Evolutionary conservation across 2,329 filamentous ascomycete species (phyloP), one percentile per base, ranked within the genome.

Genomic region (Paecilomyces fulvus): DNA sequence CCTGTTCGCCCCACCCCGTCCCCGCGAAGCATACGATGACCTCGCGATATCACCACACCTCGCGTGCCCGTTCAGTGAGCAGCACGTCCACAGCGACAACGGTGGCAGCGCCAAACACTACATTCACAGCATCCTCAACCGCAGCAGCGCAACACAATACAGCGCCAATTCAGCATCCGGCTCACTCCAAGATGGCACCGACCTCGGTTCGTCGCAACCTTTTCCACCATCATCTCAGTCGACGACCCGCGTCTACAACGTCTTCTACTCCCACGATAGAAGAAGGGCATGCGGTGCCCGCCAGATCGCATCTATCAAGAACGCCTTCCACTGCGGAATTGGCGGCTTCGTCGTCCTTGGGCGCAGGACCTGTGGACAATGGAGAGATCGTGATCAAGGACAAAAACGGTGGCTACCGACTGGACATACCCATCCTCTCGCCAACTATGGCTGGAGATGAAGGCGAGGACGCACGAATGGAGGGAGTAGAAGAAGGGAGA

Each of bases 331-430:
- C 58, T 20, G 54, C 56, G 20, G 61, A 49, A 25, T 60, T 56
- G 20, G 56, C 57, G n/a, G 11, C 33, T 46, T 23, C 60, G 63
- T 61, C 62, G 9, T 59, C 62, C 3, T 56, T 67, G 28, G 60
- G 57, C 28, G 55, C 60, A 9, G 64, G 63, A 14, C n/a, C 60
- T 1, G 57, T 67, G 14, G 67, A 76, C 53, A 71, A 70, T 49
- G 69, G 67, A 57, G 79, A 81, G 50, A 77, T 81, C 25, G 77
- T 81, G 23, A 75, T 76, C 49, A 73, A 75, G 10, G 75, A 80
- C 57, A 73, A 75, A 25, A 73, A 76, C 54, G 79, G 79, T 1
- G 72, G 75, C 25, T 80, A 79, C 58, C 72, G 73, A 28, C 63
- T 80, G 11, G 74, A 78, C 51, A 69, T 79, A 30, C 78, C 77